phyloP scores from a whole-genome alignment of 495 filamentous ascomycete species.

The Annulohypoxylon bovei region DNA sequence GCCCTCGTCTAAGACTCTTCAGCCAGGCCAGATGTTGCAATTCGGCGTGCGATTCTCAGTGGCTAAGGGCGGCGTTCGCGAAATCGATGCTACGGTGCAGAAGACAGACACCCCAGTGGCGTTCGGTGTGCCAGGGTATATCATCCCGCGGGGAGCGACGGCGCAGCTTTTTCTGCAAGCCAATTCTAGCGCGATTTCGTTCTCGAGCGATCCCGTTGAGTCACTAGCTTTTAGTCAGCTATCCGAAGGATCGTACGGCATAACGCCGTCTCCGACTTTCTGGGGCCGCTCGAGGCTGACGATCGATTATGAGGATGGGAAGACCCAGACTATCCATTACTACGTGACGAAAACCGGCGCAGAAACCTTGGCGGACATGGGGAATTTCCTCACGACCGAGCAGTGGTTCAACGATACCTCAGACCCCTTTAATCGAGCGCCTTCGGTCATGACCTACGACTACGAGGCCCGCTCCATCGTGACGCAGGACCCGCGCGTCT shows the following conservation, averaged over 20 bases:
- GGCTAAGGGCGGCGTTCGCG: conserved; percentile 48
- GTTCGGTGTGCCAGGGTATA: conserved; percentile 59
- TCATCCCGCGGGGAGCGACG: conserved; percentile 55
- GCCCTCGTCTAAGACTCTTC: conserved; percentile 54
- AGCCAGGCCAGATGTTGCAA: conserved; percentile 52
- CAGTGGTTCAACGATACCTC: conserved; percentile 57
- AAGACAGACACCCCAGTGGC: conserved; percentile 54
- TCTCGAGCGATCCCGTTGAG: conserved; percentile 40
- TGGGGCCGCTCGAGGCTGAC: conserved; percentile 56
- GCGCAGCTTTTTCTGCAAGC: conserved; percentile 53
- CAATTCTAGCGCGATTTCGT: conserved; percentile 37
- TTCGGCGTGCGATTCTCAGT: conserved; percentile 60
- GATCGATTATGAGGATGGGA: conserved; percentile 54
- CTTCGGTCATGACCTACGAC: conserved; percentile 63
- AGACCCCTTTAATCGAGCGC: conserved; percentile 60
- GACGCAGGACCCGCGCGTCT: conserved; percentile 60
- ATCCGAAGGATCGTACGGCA: conserved; percentile 31
- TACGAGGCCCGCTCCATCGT: conserved; percentile 51
- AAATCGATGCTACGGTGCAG: conserved; percentile 53
- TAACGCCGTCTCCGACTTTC: conserved; percentile 44
- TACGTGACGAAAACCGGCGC: conserved; percentile 56
- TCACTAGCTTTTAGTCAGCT: conserved; percentile 34
- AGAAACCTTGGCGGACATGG: conserved; percentile 48
- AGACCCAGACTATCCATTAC: conserved; percentile 60
- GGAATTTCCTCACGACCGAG: conserved; percentile 52